Conservation (phyloP, 1,284 basidiomycete species). For the Leccinum pachyderme region DNA sequence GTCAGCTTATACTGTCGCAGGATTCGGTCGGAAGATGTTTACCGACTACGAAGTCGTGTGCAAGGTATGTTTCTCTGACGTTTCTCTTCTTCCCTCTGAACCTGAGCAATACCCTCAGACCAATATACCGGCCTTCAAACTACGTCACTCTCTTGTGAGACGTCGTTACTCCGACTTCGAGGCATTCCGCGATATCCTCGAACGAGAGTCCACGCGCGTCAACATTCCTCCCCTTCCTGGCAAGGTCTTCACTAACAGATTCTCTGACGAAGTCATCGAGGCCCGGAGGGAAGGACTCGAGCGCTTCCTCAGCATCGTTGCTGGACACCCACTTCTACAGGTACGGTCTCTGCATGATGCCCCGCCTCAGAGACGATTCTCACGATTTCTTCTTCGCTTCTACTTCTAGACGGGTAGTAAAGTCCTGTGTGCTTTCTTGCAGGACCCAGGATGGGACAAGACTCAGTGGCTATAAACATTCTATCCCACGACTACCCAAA, state of each 20-base stretch:
- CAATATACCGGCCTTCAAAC: constrained; percentile 98
- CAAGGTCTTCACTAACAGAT: constrained; percentile 94
- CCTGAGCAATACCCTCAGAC: constrained; percentile 53
- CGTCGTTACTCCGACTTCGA: constrained; percentile 99
- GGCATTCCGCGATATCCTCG: constrained; percentile 97
- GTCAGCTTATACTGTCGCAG: constrained; percentile 39
- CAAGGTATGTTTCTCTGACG: constrained; percentile 55
- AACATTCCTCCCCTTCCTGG: constrained; percentile 97
- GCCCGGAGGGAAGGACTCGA: constrained; percentile 89
- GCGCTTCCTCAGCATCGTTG: constrained; percentile 93
- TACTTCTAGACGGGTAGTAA: constrained; percentile 90
- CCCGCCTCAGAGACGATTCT: constrained; percentile 2
- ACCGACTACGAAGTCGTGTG: constrained; percentile 99
- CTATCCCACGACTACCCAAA: background rate
- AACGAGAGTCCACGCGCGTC: constrained; percentile 94
- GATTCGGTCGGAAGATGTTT: constrained; percentile 96
- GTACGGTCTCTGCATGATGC: constrained; percentile 41
- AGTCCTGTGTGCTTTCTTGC: constrained; percentile 94
- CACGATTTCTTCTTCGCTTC: constrained; percentile 2
- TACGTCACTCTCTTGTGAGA: constrained; percentile 91
- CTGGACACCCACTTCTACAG: constrained; percentile 95
- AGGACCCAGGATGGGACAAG: constrained; percentile 86
- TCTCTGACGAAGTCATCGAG: constrained; percentile 98
- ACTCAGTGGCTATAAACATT: constrained; percentile 63
- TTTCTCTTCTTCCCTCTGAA: background rate